Conservation (phyloP, 495 filamentous ascomycete genomes). For the Endocarpon pusillum region DNA sequence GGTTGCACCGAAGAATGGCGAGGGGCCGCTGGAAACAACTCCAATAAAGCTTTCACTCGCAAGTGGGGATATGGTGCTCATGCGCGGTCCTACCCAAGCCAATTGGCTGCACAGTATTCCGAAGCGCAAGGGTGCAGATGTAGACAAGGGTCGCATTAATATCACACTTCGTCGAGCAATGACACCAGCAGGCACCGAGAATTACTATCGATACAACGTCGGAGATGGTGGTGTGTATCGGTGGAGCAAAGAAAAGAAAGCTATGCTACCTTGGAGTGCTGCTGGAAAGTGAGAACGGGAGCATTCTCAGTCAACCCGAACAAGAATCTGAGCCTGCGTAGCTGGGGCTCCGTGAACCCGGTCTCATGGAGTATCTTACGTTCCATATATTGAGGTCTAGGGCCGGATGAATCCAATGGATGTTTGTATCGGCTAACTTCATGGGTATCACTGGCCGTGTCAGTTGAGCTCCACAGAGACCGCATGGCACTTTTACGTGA, state of each 20-base stretch:
- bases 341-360: too few relatives aligned
- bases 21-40: constrained; percentile 12
- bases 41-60: constrained; percentile 42
- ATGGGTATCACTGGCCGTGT: too few relatives aligned
- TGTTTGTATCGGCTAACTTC: too few relatives aligned
- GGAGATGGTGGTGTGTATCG: constrained; percentile 42
- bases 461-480: too few relatives aligned
- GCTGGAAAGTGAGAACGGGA: too few relatives aligned
- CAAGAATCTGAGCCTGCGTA: too few relatives aligned
- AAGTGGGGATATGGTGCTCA: constrained; percentile 56
- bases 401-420: too few relatives aligned
- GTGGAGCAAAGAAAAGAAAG: constrained; percentile 35
- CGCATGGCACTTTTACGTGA: too few relatives aligned
- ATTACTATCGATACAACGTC: constrained; percentile 63
- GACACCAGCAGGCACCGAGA: constrained; percentile 48
- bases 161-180: constrained; percentile 55
- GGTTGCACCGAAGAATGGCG: constrained; percentile 9
- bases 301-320: too few relatives aligned
- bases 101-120: constrained; percentile 64
- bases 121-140: constrained; percentile 41
- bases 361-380: too few relatives aligned
- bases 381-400: too few relatives aligned
- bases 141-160: constrained; percentile 47
- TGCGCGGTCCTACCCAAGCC: constrained; percentile 49
- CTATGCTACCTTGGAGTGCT: constrained; percentile 42